Conservation (phyloP, 2,329 filamentous ascomycete genomes). For the Zymoseptoria passerinii region DNA sequence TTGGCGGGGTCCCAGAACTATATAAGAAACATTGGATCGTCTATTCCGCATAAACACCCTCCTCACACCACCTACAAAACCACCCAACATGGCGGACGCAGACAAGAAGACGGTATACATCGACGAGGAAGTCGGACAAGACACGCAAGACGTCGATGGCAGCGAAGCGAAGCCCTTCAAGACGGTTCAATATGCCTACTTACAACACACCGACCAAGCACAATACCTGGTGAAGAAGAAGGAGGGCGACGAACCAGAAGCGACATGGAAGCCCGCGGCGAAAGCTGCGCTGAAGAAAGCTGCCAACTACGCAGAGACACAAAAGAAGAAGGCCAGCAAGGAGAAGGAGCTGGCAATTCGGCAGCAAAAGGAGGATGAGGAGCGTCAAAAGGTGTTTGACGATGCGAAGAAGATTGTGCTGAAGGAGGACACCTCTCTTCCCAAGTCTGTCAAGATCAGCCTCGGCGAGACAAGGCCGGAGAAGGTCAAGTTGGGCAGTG, state of each 20-base stretch:
- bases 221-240: slow-evolving; percentile 61
- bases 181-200: slow-evolving; percentile 67
- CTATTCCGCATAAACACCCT: neutral
- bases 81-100: slow-evolving; percentile 24
- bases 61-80: neutral
- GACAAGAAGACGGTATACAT: slow-evolving; percentile 53
- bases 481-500: slow-evolving; percentile 47
- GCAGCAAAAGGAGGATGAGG: slow-evolving; percentile 64
- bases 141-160: slow-evolving; percentile 54
- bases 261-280: slow-evolving; percentile 70
- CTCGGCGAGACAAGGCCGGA: slow-evolving; percentile 61
- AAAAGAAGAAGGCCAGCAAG: slow-evolving; percentile 78
- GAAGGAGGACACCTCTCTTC: slow-evolving; percentile 62
- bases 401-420: slow-evolving; percentile 72
- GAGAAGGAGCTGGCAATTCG: slow-evolving; percentile 64
- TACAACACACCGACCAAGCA: slow-evolving; percentile 56
- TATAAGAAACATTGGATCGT: neutral
- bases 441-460: slow-evolving; percentile 65
- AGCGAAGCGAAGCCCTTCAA: slow-evolving; percentile 71
- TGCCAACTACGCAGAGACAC: slow-evolving; percentile 61
- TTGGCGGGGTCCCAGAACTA: too few relatives aligned
- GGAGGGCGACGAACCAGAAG: slow-evolving; percentile 55
- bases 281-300: slow-evolving; percentile 85
- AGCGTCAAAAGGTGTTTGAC: slow-evolving; percentile 63
- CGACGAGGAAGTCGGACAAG: slow-evolving; percentile 70